Percentiles rank a stretch among this genome's conserved stretches.
Conservation (phyloP, 2,329 filamentous ascomycete species). For the Ascochyta pisi region DNA sequence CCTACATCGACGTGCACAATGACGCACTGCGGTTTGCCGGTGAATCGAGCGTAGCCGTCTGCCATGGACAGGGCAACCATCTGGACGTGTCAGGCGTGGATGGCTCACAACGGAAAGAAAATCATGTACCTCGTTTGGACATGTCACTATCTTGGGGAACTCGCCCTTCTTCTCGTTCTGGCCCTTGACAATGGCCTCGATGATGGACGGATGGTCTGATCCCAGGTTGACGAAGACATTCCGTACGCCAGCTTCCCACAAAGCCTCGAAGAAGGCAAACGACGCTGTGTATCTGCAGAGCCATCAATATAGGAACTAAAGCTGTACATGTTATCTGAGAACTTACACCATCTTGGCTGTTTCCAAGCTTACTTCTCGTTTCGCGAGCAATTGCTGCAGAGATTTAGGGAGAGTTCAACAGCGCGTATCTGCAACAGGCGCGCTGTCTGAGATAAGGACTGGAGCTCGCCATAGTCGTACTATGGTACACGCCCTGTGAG, state of each 20-base stretch:
- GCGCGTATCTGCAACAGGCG: neutral
- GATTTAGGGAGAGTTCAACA: neutral
- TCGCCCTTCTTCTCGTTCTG: constrained; percentile 69
- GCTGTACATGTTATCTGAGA: too few species aligned
- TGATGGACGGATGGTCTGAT: constrained; percentile 77
- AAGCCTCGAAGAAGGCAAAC: constrained; percentile 81
- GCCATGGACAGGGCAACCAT: constrained; percentile 89
- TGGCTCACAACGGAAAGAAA: neutral
- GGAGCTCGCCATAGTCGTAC: neutral
- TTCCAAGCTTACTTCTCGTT: neutral
- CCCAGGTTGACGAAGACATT: constrained; percentile 70
- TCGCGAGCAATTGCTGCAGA: neutral
- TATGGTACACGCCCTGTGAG: constrained; percentile 7
- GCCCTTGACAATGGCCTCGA: constrained; percentile 81
- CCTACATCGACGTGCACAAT: constrained; percentile 84
- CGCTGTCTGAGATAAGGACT: neutral
- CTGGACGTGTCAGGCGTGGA: constrained; percentile 49
- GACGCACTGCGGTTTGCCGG: constrained; percentile 75
- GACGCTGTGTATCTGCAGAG: constrained; percentile 71
- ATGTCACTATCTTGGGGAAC: constrained; percentile 78
- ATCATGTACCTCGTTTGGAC: constrained; percentile 73
- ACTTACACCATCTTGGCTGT: constrained; percentile 33
- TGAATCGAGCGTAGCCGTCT: constrained; percentile 75
- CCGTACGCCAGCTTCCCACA: constrained; percentile 66
- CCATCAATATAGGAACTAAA: neutral